Conservation (phyloP, 495 filamentous ascomycete genomes). For the Aeminium ludgeri region DNA sequence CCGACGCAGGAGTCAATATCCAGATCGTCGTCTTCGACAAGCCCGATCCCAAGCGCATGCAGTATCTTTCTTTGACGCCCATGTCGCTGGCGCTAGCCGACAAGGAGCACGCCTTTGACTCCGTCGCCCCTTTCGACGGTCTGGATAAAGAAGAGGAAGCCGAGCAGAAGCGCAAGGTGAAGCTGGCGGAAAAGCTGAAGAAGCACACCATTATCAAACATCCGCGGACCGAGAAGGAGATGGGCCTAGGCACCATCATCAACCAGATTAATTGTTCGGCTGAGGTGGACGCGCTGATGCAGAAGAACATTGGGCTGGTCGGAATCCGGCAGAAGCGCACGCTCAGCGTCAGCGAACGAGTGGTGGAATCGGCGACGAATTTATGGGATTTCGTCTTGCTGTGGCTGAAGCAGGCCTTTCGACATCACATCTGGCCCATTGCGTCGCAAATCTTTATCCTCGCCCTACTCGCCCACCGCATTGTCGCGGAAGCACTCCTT, state of each 20-base stretch:
- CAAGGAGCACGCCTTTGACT: slow-evolving; percentile 33
- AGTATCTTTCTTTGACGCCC: slow-evolving; percentile 82
- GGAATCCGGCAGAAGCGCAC: slow-evolving; percentile 63
- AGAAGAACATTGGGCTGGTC: slow-evolving; percentile 72
- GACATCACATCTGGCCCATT: slow-evolving; percentile 62
- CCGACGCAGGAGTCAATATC: slow-evolving; percentile 42
- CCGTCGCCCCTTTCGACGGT: slow-evolving; percentile 27
- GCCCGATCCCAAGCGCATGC: slow-evolving; percentile 77
- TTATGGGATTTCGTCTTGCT: slow-evolving; percentile 58
- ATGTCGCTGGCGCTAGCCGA: slow-evolving; percentile 80
- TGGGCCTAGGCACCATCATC: slow-evolving; percentile 60
- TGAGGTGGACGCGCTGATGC: slow-evolving; percentile 67
- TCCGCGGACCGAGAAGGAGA: slow-evolving; percentile 63
- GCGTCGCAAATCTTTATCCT: slow-evolving; percentile 56
- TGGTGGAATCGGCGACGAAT: slow-evolving; percentile 82
- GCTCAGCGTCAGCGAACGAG: slow-evolving; percentile 83
- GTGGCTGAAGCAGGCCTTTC: slow-evolving; percentile 52
- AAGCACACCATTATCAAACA: slow-evolving; percentile 69
- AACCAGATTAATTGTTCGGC: slow-evolving; percentile 94
- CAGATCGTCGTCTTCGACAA: slow-evolving; percentile 82
- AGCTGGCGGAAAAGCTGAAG: slow-evolving; percentile 75
- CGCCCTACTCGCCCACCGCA: slow-evolving; percentile 61
- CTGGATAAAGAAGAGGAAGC: slow-evolving; percentile 48
- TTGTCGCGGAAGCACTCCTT: slow-evolving; percentile 64
- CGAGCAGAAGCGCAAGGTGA: slow-evolving; percentile 36